Conservation (phyloP, 2,329 filamentous ascomycete genomes). For the Neonectria ditissima region DNA sequence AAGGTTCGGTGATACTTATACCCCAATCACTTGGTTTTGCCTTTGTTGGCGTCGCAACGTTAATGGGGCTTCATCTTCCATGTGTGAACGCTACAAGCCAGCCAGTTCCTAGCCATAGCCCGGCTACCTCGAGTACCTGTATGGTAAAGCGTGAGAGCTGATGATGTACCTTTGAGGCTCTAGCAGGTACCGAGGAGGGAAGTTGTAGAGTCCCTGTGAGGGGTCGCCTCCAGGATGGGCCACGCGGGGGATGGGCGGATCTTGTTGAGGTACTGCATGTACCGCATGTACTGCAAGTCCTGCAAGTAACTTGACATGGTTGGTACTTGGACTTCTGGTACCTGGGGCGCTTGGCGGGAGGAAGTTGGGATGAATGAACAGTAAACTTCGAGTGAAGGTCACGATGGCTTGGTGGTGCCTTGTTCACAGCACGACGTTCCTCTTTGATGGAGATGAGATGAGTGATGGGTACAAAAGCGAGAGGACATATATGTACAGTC, state of each 20-base stretch:
- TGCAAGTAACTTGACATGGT: neutral
- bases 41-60: slow-evolving; percentile 28
- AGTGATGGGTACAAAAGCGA: neutral
- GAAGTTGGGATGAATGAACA: neutral
- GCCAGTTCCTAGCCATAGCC: neutral
- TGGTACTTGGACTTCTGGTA: neutral
- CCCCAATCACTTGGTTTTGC: slow-evolving; percentile 45
- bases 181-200: neutral
- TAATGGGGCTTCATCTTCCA: neutral
- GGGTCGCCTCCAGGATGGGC: neutral
- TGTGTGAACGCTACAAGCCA: neutral
- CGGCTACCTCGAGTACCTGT: neutral
- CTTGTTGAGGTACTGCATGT: neutral
- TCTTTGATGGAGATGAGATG: neutral
- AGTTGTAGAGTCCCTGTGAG: neutral
- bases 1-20: slow-evolving; percentile 46
- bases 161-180: neutral
- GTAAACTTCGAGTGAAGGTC: neutral
- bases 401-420: neutral
- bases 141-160: neutral
- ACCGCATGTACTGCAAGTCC: neutral
- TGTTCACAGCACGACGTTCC: too few relatives aligned
- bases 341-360: neutral
- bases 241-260: neutral
- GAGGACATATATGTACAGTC: neutral